Base-by-base conservation (phyloP, 2,329 filamentous ascomycete genomes). In the Colletotrichum magnum region DNA sequence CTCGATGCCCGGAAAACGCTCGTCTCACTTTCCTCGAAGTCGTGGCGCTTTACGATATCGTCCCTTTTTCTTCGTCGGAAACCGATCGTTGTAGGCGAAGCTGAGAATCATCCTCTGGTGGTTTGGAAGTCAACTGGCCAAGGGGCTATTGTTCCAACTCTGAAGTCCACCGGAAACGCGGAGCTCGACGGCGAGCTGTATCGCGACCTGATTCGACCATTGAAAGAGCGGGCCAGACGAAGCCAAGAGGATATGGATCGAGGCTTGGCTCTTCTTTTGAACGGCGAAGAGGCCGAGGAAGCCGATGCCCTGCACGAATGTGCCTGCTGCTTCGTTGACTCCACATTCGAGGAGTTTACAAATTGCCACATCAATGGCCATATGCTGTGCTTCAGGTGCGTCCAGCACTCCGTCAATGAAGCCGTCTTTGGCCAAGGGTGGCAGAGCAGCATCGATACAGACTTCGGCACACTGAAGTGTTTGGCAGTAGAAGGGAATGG, bases 361-460 rank as follows among this genome's bases (percentile, higher is more conserved):
- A 87, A 88, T n/a, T 96, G 93, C 81, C 88, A 88, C 75, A 80
- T 84, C 39, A 85, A 88, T 3, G 90, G 89, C 2, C 93, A 96
- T 80, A 88, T 93, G 76, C 86, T 95, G 63, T 96, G 93, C 81
- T 91, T 95, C 80, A 88, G 89, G 53, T 98, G 96, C 79, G 91
- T 98, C 58, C 91, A 92, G 72, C 90, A 92, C 72, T 92, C 94
- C 12, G 87, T 95, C 68, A 92, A 92, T 58, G 95, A 98, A 78
- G 94, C 95, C 2, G 84, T 98, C 0, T 98, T 97, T 77, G 96
- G 96, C 0, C 96, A 98, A 79, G 94, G 94, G 60, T 98, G 95
- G 94, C 88, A 90, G 58, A 90, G 92, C 68, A 96, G 89, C 74
- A 92, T 98, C 74, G 88, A 96, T 76, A 80, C 89, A 32, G 86